Evolutionary conservation across 306 rosid species (phyloP).

Genomic region (Glycine latifolia): DNA sequence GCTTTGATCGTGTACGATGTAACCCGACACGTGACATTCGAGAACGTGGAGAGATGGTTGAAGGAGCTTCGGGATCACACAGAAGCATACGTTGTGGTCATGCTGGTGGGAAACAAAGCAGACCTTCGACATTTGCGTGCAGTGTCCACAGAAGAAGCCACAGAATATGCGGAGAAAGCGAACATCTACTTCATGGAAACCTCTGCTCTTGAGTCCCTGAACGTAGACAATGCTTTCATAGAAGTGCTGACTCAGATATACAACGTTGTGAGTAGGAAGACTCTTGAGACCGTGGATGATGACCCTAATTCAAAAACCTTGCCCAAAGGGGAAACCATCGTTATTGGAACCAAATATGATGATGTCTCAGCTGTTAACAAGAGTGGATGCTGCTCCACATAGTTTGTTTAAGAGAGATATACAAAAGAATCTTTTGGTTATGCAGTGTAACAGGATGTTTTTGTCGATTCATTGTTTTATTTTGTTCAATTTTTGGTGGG

Average conservation of each 20-base stretch:
- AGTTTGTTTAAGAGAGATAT: constrained; percentile 37
- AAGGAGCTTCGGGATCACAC: constrained; percentile 88
- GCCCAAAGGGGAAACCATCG: constrained; percentile 73
- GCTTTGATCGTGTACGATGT: constrained; percentile 83
- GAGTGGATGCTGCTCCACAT: constrained; percentile 73
- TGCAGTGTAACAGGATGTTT: not conserved
- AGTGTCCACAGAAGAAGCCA: constrained; percentile 68
- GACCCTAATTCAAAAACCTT: constrained; percentile 52
- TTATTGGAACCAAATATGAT: constrained; percentile 64
- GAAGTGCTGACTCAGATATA: constrained; percentile 81
- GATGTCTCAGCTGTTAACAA: constrained; percentile 77
- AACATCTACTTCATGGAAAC: constrained; percentile 81
- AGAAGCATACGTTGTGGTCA: constrained; percentile 70
- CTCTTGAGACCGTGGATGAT: constrained; percentile 67
- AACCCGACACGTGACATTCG: constrained; percentile 72
- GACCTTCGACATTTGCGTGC: constrained; percentile 73
- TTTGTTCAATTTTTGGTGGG: constrained; percentile 40
- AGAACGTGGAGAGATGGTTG: constrained; percentile 81
- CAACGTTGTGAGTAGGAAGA: constrained; percentile 70
- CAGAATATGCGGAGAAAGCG: constrained; percentile 66
- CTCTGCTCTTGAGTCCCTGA: constrained; percentile 78
- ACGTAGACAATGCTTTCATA: constrained; percentile 73
- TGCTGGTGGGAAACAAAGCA: constrained; percentile 91
- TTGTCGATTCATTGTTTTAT: constrained; percentile 23
- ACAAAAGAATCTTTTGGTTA: constrained; percentile 12